phyloP scores from a whole-genome alignment of 2,329 filamentous ascomycete genomes.

The Orbilia ellipsospora region DNA sequence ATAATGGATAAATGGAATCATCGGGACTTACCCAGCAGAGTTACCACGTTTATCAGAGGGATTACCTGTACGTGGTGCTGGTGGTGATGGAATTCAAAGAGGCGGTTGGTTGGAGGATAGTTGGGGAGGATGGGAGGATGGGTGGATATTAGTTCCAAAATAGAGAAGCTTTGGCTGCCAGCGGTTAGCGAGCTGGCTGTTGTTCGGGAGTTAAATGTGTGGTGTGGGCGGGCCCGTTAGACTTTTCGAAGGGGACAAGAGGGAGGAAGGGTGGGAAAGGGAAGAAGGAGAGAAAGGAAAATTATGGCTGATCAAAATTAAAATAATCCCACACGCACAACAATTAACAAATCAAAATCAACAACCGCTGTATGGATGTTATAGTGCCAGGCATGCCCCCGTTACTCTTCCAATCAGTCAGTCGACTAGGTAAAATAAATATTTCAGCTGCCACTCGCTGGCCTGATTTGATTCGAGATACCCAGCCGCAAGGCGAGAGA shows the following conservation, averaged over 20 bases:
- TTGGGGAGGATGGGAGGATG: slow-evolving; percentile 2
- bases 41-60: slow-evolving; percentile 34
- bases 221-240: slow-evolving; percentile 19
- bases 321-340: slow-evolving; percentile 54
- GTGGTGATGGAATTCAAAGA: slow-evolving; percentile 10
- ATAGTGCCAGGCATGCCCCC: neutral
- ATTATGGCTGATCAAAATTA: slow-evolving; percentile 40
- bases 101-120: slow-evolving; percentile 2
- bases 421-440: neutral
- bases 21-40: slow-evolving; percentile 12
- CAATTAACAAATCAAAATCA: slow-evolving; percentile 52
- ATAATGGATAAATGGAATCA: slow-evolving; percentile 14
- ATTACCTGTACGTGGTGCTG: slow-evolving; percentile 20
- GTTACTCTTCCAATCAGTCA: slow-evolving; percentile 6
- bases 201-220: slow-evolving; percentile 22
- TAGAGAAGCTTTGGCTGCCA: slow-evolving; percentile 2
- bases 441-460: neutral
- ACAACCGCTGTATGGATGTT: slow-evolving; percentile 3
- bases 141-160: neutral
- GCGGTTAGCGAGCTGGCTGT: slow-evolving; percentile 21
- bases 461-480: neutral
- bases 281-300: slow-evolving; percentile 25
- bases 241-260: slow-evolving; percentile 25
- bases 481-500: neutral
- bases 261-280: neutral